phyloP scores from a whole-genome alignment of 2,329 filamentous ascomycete genomes.

The Chaetomiaceae sp. region DNA sequence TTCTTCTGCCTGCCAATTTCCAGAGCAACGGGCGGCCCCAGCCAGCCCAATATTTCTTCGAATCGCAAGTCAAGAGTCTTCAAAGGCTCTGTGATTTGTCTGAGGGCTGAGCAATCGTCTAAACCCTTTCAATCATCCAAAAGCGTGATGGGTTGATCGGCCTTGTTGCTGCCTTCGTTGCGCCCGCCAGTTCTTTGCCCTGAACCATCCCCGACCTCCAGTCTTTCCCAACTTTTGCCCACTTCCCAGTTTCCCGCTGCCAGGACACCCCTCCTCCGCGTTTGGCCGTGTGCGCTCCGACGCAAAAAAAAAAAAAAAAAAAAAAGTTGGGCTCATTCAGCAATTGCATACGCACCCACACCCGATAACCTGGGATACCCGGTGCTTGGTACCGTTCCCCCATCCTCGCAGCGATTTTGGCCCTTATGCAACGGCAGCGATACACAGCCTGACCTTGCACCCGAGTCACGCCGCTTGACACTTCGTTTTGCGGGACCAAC shows the following conservation, averaged over 20 bases:
- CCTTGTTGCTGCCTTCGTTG: slow-evolving; percentile 12
- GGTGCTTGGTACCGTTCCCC: slow-evolving; percentile 18
- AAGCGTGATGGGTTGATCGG: slow-evolving; percentile 20
- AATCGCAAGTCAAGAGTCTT: slow-evolving; percentile 23
- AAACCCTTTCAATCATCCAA: slow-evolving; percentile 27
- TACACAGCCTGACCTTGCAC: slow-evolving; percentile 27
- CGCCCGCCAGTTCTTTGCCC: slow-evolving; percentile 14
- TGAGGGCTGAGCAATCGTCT: slow-evolving; percentile 24
- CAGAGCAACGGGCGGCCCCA: slow-evolving; percentile 26
- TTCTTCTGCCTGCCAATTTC: slow-evolving; percentile 17
- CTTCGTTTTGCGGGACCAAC: slow-evolving; percentile 23
- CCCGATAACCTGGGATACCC: slow-evolving; percentile 14
- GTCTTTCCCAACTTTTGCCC: not conserved
- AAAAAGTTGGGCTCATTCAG: slow-evolving; percentile 2
- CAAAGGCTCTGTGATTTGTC: slow-evolving; percentile 22
- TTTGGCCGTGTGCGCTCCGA: not conserved
- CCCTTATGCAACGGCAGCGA: slow-evolving; percentile 24
- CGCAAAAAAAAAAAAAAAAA: slow-evolving; percentile 4
- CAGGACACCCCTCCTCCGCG: slow-evolving; percentile 4
- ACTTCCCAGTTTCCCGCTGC: not conserved
- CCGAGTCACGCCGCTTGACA: slow-evolving; percentile 24
- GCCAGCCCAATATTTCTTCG: slow-evolving; percentile 27
- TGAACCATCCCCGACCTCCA: slow-evolving; percentile 16
- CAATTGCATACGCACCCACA: slow-evolving; percentile 17
- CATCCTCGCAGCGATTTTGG: slow-evolving; percentile 22